Evolutionary conservation across 257 asterid genomes (phyloP).

Genomic region (Salvia splendens): DNA sequence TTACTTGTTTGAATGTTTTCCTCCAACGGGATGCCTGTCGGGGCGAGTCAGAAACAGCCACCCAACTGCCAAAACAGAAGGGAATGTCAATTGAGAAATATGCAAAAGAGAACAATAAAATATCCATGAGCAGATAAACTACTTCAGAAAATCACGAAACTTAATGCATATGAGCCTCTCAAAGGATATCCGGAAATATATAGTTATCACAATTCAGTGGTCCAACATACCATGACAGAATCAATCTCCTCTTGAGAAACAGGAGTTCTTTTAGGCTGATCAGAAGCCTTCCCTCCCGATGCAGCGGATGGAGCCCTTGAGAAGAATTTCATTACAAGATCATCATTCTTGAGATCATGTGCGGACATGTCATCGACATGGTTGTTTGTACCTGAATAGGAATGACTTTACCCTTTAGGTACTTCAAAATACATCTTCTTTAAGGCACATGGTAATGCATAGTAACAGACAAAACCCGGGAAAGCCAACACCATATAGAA

Average conservation of each 20-base stretch:
- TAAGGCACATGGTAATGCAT: conserved; percentile 1
- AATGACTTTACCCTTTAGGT: conserved; percentile 25
- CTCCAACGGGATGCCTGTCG: conserved; percentile 25
- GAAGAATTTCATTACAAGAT: conserved; percentile 51
- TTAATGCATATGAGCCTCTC: neutral
- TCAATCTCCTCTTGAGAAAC: conserved; percentile 90
- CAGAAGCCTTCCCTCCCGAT: conserved; percentile 87
- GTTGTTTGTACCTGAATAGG: conserved; percentile 49
- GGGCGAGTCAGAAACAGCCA: conserved; percentile 60
- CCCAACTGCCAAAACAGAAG: conserved; percentile 68
- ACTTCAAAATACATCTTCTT: neutral
- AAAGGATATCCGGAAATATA: conserved; percentile 8
- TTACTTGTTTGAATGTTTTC: no score
- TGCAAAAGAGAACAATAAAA: neutral
- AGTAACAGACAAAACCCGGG: conserved; percentile 9
- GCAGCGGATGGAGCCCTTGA: conserved; percentile 56
- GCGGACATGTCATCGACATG: conserved; percentile 48
- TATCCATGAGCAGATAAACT: neutral
- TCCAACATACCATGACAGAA: conserved; percentile 64
- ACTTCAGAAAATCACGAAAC: conserved; percentile 11
- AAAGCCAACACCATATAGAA: conserved; percentile 14
- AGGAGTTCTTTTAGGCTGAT: conserved; percentile 91
- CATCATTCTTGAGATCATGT: conserved; percentile 41
- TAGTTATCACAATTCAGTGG: conserved; percentile 2
- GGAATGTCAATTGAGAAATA: conserved; percentile 13